Conservation (phyloP, 176 grass and related monocot genomes). For the Dendrocalamus sinicus region DNA sequence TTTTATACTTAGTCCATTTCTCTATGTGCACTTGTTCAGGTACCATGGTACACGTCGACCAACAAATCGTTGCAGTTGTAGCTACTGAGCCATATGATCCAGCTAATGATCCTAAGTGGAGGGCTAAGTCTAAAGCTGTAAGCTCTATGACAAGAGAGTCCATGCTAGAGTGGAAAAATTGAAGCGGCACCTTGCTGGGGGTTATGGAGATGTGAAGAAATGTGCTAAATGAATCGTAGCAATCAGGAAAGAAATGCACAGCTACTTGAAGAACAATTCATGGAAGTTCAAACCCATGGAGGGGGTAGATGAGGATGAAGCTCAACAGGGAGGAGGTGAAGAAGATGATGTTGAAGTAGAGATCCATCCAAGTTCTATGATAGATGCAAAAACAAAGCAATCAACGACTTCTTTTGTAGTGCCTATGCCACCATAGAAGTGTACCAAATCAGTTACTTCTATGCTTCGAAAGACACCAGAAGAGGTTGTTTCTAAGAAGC, state of each 20-base stretch:
- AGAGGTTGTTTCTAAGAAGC: too few species aligned
- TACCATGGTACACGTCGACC: not conserved
- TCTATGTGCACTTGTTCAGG: slow-evolving; percentile 13
- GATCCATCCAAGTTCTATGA: not conserved
- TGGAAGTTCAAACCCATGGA: not conserved
- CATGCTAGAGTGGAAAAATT: not conserved
- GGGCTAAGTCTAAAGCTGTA: not conserved
- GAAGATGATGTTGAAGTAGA: not conserved
- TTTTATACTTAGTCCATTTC: too few species aligned
- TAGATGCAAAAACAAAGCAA: not conserved
- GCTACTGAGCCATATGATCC: not conserved
- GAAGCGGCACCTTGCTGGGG: not conserved
- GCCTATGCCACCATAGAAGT: too few species aligned
- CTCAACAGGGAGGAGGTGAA: too few species aligned
- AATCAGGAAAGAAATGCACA: not conserved
- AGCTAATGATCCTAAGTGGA: not conserved
- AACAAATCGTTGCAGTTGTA: not conserved
- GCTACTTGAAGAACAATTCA: not conserved
- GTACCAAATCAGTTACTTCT: too few species aligned
- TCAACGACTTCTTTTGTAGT: too few species aligned
- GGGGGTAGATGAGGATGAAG: not conserved
- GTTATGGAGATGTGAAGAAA: not conserved
- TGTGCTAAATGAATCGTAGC: not conserved
- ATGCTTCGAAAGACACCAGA: too few species aligned
- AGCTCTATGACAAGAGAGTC: not conserved